Conservation (phyloP, 106 monocot species). For the Acorus gramineus region DNA sequence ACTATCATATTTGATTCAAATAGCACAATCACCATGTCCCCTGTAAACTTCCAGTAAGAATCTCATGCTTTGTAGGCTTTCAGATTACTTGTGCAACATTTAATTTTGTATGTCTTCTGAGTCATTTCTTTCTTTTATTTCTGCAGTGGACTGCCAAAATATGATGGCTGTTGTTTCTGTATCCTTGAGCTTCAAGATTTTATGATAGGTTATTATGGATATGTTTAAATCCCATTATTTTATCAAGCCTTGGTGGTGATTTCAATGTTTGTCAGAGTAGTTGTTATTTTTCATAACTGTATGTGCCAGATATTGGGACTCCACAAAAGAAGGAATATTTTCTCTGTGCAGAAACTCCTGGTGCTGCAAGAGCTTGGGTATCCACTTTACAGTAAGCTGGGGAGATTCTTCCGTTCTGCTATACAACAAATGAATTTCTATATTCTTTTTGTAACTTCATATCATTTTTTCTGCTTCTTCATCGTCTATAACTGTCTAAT, state of each 20-base stretch:
- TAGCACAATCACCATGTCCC: slow-evolving; percentile 89
- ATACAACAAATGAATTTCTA: neutral
- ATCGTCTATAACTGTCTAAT: too few species aligned
- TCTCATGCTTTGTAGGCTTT: slow-evolving; percentile 3
- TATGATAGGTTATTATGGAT: neutral
- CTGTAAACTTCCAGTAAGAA: slow-evolving; percentile 77
- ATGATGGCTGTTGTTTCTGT: slow-evolving; percentile 98
- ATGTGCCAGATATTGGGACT: slow-evolving; percentile 77
- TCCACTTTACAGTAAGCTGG: slow-evolving; percentile 89
- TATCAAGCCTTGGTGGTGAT: neutral
- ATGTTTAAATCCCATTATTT: neutral
- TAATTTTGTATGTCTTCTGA: neutral
- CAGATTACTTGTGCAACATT: neutral
- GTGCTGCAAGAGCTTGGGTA: slow-evolving; percentile 98
- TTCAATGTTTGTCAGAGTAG: neutral
- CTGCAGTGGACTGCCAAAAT: slow-evolving; percentile 86
- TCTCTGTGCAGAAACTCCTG: slow-evolving; percentile 95
- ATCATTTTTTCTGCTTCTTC: too few species aligned
- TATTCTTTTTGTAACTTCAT: neutral
- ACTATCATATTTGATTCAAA: slow-evolving; percentile 72
- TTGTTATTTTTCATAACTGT: slow-evolving; percentile 33
- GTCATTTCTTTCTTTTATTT: slow-evolving; percentile 5
- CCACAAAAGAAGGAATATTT: slow-evolving; percentile 94
- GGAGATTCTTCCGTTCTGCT: slow-evolving; percentile 9
- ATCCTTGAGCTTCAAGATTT: slow-evolving; percentile 33